These are phyloP conservation scores for Peniophora sp. DNA, from an alignment of 1,284 basidiomycete genomes.

Conservation along the genomic window DNA sequence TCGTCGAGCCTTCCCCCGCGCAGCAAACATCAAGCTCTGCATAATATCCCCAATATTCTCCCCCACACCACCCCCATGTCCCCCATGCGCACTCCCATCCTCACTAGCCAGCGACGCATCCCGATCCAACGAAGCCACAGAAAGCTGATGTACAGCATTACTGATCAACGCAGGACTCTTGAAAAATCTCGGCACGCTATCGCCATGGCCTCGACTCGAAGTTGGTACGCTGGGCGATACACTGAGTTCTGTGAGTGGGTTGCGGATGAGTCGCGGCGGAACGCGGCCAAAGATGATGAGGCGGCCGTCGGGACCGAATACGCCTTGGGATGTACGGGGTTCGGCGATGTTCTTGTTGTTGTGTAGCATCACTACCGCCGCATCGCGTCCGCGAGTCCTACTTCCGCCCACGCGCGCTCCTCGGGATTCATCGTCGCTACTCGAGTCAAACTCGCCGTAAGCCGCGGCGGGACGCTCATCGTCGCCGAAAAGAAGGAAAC, in stretches of 20 bases:
- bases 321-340: conserved; percentile 73
- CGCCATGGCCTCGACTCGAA: conserved; percentile 2
- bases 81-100: no score
- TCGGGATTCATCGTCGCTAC: conserved; percentile 14
- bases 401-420: conserved; percentile 10
- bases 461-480: conserved; percentile 23
- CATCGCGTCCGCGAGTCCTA: conserved; percentile 34
- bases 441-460: conserved; percentile 12
- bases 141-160: conserved; percentile 60
- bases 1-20: conserved; percentile 26
- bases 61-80: conserved; percentile 8
- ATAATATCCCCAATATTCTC: conserved; percentile 60
- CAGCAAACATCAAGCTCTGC: conserved; percentile 63
- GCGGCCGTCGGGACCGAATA: conserved; percentile 84
- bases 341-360: conserved; percentile 72
- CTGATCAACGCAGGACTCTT: conserved; percentile 59
- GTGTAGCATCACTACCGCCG: conserved; percentile 45
- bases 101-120: conserved; percentile 38
- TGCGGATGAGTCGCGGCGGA: conserved; percentile 60
- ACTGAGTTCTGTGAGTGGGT: conserved; percentile 41
- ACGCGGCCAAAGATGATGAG: conserved; percentile 81
- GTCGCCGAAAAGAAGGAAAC: conserved; percentile 69
- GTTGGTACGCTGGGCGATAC: conserved; percentile 32
- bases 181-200: conserved; percentile 35
- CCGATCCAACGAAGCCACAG: conserved; percentile 49